Evolutionary conservation across 129 eudicot species (phyloP), one percentile per base, ranked within the genome.

Genomic region (Tanacetum coccineum): DNA sequence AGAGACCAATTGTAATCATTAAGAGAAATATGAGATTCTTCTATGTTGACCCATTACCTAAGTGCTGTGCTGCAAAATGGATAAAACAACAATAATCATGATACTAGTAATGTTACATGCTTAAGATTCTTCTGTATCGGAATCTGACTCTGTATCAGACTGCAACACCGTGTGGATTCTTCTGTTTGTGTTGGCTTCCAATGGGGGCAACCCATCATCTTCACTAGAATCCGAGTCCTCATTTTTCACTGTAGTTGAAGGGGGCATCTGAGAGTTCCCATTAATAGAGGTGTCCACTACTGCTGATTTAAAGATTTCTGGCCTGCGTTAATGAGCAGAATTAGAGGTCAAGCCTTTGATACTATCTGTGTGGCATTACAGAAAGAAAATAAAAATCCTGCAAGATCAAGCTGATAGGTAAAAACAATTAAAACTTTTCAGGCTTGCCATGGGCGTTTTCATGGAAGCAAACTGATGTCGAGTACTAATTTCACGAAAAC

Each of bases 151-250:
- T 30, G 82, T 51, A 66, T 74, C 82, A 1, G 85, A 64, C 12
- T 48, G 79, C 52, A 78, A 59, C 36, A 73, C 80, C 26, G 62
- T 22, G 10, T 70, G 88, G 51, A 72, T 79, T 59, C 79, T 15
- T 84, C 97, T 83, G 64, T 91, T 91, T 59, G 77, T 83, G 66
- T 87, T 91, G 47, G 96, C 83, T 82, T 83, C 91, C 60, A 87
- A 55, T 28, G 96, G 96, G 3, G 95, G 98, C 64, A 91, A 80
- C 22, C 86, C 98, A 70, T 91, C 98, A 76, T 87, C 95, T 66
- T 83, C 93, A 66, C 83, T 79, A 40, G 82, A 76, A 70, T 75
- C 63, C 28, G 61, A 49, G 45, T 83, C 92, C 49, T 62, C 39
- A 8, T 78, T 86, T 61, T 79, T 87, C 14, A 67, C 67, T 61